Conservation (phyloP, 2,329 filamentous ascomycete species). For the Helminthosporium solani region DNA sequence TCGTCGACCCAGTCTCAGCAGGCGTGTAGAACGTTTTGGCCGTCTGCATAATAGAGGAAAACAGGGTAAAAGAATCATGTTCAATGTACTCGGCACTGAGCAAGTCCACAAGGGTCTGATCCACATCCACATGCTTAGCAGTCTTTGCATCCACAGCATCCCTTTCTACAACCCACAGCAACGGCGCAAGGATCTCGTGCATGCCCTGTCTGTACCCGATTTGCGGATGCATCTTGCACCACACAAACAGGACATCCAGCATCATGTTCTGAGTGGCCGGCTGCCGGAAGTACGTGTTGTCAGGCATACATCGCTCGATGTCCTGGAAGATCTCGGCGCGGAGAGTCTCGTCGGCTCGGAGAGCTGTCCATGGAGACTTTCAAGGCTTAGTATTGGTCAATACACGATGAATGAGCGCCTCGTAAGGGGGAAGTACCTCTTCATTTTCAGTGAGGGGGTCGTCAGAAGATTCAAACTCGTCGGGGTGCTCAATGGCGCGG, state of each 20-base stretch:
- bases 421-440: constrained; percentile 51
- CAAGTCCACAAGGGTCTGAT: constrained; percentile 45
- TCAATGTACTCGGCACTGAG: constrained; percentile 76
- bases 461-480: constrained; percentile 70
- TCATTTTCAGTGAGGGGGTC: constrained; percentile 87
- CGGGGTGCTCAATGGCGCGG: constrained; percentile 79
- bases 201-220: constrained; percentile 96
- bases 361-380: constrained; percentile 88
- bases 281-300: constrained; percentile 86
- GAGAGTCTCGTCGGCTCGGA: constrained; percentile 79
- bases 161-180: constrained; percentile 78
- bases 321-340: constrained; percentile 91
- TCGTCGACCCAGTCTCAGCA: constrained; percentile 36
- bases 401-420: constrained; percentile 23
- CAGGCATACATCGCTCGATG: constrained; percentile 85
- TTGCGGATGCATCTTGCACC: constrained; percentile 86
- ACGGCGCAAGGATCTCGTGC: constrained; percentile 91
- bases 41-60: constrained; percentile 82
- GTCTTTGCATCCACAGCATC: constrained; percentile 66
- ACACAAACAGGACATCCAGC: constrained; percentile 87
- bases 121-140: constrained; percentile 24
- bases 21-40: constrained; percentile 87
- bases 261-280: constrained; percentile 76
- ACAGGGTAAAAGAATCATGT: constrained; percentile 86
- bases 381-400: constrained; percentile 52